A percentile compares a stretch with the other conserved stretches of the same genome.
phyloP scores from a whole-genome alignment of 2,329 filamentous ascomycete species.

The Raffaelea ambrosiae region DNA sequence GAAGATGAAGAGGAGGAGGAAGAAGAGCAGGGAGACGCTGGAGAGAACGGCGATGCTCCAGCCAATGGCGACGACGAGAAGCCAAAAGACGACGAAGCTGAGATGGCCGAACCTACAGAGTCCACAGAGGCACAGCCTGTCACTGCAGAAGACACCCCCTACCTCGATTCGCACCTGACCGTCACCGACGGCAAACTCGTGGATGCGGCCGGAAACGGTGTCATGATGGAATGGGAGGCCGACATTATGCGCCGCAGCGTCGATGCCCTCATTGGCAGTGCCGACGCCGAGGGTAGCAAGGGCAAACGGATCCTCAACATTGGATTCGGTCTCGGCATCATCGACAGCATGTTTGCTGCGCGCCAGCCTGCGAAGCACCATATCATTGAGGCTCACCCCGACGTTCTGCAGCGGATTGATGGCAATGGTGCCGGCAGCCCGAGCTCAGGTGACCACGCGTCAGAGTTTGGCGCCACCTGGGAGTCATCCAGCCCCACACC shows the following conservation, averaged over 20 bases:
- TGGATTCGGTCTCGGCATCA: conserved; percentile 85
- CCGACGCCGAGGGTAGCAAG: conserved; percentile 7
- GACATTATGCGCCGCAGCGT: conserved; percentile 77
- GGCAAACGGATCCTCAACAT: conserved; percentile 73
- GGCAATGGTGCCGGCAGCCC: conserved; percentile 30
- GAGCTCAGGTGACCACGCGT: conserved; percentile 22
- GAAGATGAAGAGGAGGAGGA: conserved; percentile 36
- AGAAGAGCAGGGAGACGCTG: conserved; percentile 16
- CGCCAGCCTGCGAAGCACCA: conserved; percentile 64
- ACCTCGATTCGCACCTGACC: conserved; percentile 58
- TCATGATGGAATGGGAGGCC: conserved; percentile 93
- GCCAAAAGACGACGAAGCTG: conserved; percentile 12
- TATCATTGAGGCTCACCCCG: conserved; percentile 78
- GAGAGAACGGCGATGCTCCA: conserved; percentile 9
- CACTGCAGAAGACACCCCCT: conserved; percentile 49
- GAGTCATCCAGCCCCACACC: conserved; percentile 45
- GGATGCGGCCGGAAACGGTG: conserved; percentile 68
- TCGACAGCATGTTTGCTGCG: conserved; percentile 67
- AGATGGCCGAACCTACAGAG: conserved; percentile 17
- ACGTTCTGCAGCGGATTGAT: conserved; percentile 59
- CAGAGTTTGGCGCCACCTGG: conserved; percentile 44
- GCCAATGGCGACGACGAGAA: conserved; percentile 13
- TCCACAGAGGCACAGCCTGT: conserved; percentile 26
- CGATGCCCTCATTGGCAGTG: conserved; percentile 52
- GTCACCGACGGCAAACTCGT: conserved; percentile 61